Percentiles rank a stretch among this genome's conserved stretches.
Evolutionary conservation across 305 asterid species (phyloP).

Genomic region (Rubia peregrina): DNA sequence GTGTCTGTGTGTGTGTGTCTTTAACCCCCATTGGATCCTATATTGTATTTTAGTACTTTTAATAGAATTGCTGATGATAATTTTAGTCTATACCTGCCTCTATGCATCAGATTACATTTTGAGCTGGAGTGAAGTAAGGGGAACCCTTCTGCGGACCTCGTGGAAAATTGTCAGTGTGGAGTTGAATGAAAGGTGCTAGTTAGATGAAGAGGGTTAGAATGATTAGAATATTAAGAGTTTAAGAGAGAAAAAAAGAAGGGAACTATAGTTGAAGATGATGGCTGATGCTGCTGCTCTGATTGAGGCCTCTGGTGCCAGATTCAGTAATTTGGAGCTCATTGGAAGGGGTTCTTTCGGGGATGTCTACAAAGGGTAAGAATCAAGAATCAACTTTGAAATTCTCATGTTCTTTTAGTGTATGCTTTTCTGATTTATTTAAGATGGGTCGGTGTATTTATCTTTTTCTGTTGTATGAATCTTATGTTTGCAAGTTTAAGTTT

Average conservation of each 20-base stretch:
- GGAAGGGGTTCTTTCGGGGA: conserved; percentile 96
- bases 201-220: conserved; percentile 14
- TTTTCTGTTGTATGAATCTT: conserved; percentile 1
- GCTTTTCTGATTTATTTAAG: not conserved
- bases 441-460: not conserved
- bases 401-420: not conserved
- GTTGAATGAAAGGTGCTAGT: conserved; percentile 17
- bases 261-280: conserved; percentile 33
- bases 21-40: conserved; percentile 28
- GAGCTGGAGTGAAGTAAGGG: conserved; percentile 17
- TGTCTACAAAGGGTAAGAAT: conserved; percentile 78
- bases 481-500: not conserved
- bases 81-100: not conserved
- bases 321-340: conserved; percentile 78
- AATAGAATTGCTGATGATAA: conserved; percentile 10
- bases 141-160: conserved; percentile 12
- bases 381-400: conserved; percentile 19
- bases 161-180: conserved; percentile 15
- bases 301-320: conserved; percentile 82
- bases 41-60: conserved; percentile 22
- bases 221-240: conserved; percentile 22
- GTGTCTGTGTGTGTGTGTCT: conserved; percentile 11
- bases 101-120: conserved; percentile 22
- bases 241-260: conserved; percentile 11
- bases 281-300: conserved; percentile 66